phyloP scores from a whole-genome alignment of 148 eudicot genomes.

The Arbutus unedo region DNA sequence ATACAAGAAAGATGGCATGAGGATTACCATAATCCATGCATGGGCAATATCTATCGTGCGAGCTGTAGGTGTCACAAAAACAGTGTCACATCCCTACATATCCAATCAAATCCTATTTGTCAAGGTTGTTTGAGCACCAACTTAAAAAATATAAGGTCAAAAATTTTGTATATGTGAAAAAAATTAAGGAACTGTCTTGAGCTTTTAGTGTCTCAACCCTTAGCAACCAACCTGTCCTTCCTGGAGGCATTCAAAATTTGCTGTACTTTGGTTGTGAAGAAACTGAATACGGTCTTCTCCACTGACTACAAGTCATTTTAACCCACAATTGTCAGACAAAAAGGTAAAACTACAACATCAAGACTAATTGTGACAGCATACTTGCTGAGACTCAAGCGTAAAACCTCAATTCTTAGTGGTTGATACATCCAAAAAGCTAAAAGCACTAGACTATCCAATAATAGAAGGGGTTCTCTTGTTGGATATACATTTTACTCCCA shows the following conservation, averaged over 20 bases:
- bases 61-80: constrained; percentile 75
- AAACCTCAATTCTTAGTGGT: neutral
- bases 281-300: constrained; percentile 68
- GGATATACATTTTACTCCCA: neutral
- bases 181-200: neutral
- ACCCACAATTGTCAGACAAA: constrained; percentile 8
- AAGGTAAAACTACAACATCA: neutral
- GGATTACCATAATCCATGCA: constrained; percentile 71
- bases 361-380: neutral
- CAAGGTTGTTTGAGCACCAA: neutral
- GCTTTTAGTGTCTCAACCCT: neutral
- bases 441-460: neutral
- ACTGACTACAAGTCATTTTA: constrained; percentile 42
- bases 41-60: constrained; percentile 67
- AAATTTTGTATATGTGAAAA: neutral
- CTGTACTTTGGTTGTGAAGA: constrained; percentile 81
- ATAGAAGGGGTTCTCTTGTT: neutral
- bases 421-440: neutral
- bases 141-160: constrained; percentile 1
- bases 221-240: constrained; percentile 57
- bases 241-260: constrained; percentile 60
- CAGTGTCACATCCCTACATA: constrained; percentile 71
- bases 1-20: constrained; percentile 1
- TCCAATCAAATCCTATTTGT: constrained; percentile 14
- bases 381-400: neutral